Conservation (phyloP, 2,329 filamentous ascomycete species). For the Cryphonectria radicalis region DNA sequence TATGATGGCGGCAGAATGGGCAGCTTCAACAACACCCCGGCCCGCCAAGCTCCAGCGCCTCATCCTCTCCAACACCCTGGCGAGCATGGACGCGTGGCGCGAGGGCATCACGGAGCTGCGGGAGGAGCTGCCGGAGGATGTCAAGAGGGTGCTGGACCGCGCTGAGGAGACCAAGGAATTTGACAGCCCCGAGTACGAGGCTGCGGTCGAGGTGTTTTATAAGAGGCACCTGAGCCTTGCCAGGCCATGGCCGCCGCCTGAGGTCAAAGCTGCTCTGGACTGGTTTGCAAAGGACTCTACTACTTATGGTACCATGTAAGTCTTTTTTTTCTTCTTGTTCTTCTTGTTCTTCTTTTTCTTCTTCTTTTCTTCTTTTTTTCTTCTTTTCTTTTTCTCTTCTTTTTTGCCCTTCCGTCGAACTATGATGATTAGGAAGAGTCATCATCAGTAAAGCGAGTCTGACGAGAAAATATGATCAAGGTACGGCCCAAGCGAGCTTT, state of each 20-base stretch:
- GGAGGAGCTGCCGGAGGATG: conserved; percentile 33
- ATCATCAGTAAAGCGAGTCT: too few species aligned
- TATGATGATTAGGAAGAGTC: too few species aligned
- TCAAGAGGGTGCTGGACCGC: conserved; percentile 33
- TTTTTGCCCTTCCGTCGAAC: too few species aligned
- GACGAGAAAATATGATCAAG: neutral
- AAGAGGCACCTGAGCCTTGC: conserved; percentile 36
- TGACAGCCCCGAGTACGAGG: conserved; percentile 37
- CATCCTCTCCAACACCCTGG: conserved; percentile 37
- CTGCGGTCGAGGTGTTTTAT: conserved; percentile 39
- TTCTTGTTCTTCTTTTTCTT: neutral
- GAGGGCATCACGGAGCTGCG: conserved; percentile 19
- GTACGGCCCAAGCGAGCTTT: conserved; percentile 23
- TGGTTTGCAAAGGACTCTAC: conserved; percentile 40
- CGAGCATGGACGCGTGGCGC: conserved; percentile 38
- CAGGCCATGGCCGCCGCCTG: conserved; percentile 39
- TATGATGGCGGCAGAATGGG: conserved; percentile 24
- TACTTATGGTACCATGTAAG: conserved; percentile 41
- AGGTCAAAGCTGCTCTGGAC: conserved; percentile 38
- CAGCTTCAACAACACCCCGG: conserved; percentile 5
- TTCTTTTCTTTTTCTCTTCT: too few species aligned
- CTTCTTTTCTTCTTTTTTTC: conserved; percentile 15
- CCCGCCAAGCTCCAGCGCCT: conserved; percentile 34
- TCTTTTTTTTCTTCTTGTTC: conserved; percentile 21
- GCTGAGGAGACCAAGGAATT: conserved; percentile 36